These are phyloP conservation scores for Ligustrum vulgare DNA, from an alignment of 257 asterid species.

Conservation along the genomic window DNA sequence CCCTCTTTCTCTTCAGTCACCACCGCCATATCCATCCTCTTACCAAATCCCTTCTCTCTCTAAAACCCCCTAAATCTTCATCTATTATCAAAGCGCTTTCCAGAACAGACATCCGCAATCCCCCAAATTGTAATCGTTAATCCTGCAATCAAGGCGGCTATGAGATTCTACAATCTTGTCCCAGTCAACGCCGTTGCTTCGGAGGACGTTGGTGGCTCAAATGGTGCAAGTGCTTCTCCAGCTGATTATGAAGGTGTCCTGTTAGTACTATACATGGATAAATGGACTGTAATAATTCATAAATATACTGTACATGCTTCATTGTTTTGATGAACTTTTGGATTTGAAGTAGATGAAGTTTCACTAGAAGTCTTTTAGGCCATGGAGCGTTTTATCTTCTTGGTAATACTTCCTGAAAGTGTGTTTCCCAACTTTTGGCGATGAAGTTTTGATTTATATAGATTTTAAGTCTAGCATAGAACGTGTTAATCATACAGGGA, in stretches of 20 bases:
- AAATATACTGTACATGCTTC: neutral
- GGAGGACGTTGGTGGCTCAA: constrained; percentile 51
- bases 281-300: neutral
- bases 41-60: constrained; percentile 40
- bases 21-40: constrained; percentile 4
- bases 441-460: neutral
- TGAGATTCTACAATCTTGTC: constrained; percentile 40
- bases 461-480: neutral
- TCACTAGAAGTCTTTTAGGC: neutral
- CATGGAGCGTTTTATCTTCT: neutral
- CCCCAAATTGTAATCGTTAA: constrained; percentile 17
- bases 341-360: constrained; percentile 7
- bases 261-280: neutral
- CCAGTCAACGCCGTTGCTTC: constrained; percentile 39
- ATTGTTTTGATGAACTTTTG: neutral
- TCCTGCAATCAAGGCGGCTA: constrained; percentile 26
- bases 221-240: constrained; percentile 37
- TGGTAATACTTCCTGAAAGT: neutral
- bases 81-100: constrained; percentile 15
- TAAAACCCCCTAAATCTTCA: constrained; percentile 26
- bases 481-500: neutral
- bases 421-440: constrained; percentile 4
- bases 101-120: constrained; percentile 22
- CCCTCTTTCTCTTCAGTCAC: constrained; percentile 32
- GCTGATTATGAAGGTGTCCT: constrained; percentile 44